Evolutionary conservation across 2,329 filamentous ascomycete genomes (phyloP).

Genomic region (Colletotrichum paranaense): DNA sequence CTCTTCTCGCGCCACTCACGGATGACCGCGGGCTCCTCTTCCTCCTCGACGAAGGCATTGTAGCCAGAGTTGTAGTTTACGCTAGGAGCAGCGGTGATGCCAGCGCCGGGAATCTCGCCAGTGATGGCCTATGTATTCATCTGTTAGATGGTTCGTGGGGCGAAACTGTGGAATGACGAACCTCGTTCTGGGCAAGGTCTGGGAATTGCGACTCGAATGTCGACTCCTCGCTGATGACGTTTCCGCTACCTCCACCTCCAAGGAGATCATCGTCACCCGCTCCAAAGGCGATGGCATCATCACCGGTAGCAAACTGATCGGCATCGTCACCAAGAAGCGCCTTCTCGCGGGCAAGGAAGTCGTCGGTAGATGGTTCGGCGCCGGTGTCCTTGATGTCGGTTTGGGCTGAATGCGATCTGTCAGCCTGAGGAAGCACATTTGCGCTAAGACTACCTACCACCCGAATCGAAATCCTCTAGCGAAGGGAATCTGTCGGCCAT

Average conservation of each 20-base stretch:
- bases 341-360: slow-evolving; percentile 93
- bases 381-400: slow-evolving; percentile 71
- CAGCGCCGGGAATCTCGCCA: slow-evolving; percentile 79
- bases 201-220: slow-evolving; percentile 92
- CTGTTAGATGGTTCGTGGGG: slow-evolving; percentile 3
- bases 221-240: slow-evolving; percentile 49
- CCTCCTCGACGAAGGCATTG: slow-evolving; percentile 65
- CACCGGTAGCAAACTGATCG: slow-evolving; percentile 84
- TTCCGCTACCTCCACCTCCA: slow-evolving; percentile 69
- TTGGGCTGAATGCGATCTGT: slow-evolving; percentile 64
- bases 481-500: slow-evolving; percentile 87
- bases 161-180: slow-evolving; percentile 49
- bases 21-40: slow-evolving; percentile 90
- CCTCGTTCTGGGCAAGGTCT: slow-evolving; percentile 79
- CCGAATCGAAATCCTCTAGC: slow-evolving; percentile 80
- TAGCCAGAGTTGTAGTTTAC: slow-evolving; percentile 72
- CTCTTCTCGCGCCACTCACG: slow-evolving; percentile 93
- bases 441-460: slow-evolving; percentile 53
- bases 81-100: slow-evolving; percentile 78
- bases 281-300: slow-evolving; percentile 75
- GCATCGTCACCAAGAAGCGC: slow-evolving; percentile 93
- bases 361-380: slow-evolving; percentile 73
- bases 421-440: slow-evolving; percentile 21
- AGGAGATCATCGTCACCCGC: slow-evolving; percentile 79
- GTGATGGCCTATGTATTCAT: slow-evolving; percentile 69